Evolutionary conservation across 1,139 yeast genomes (phyloP).

Genomic region (Ashbya aceris): DNA sequence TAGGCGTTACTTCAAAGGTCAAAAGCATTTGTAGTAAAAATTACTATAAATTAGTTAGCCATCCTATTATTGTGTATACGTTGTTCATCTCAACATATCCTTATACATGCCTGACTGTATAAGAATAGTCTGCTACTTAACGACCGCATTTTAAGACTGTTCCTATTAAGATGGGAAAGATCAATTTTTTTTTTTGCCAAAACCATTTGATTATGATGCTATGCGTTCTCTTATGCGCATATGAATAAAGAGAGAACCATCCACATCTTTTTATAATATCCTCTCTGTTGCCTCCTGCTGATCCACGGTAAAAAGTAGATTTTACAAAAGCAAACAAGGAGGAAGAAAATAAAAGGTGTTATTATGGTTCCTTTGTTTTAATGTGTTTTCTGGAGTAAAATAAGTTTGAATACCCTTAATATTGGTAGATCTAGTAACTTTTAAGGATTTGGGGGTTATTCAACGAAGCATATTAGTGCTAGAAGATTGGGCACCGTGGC

Average conservation of each 20-base stretch:
- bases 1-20: background rate
- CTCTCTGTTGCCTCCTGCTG: no score
- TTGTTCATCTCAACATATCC: no score
- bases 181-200: no score
- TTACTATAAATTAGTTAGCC: conserved; percentile 2
- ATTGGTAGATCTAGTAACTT: no score
- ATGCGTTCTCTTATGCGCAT: no score
- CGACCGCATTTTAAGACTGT: background rate
- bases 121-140: background rate
- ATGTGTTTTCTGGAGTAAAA: no score
- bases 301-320: no score
- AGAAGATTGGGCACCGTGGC: conserved; percentile 8
- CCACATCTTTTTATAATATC: no score
- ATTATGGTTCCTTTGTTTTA: background rate
- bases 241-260: no score
- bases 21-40: background rate
- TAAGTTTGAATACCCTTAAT: no score
- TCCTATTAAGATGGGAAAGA: no score
- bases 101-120: no score
- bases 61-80: background rate
- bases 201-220: background rate
- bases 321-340: background rate
- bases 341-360: background rate
- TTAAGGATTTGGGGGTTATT: background rate
- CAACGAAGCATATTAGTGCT: conserved; percentile 5